These are phyloP conservation scores for Gossypium arboreum DNA, from an alignment of 345 rosid species.

Conservation along the genomic window DNA sequence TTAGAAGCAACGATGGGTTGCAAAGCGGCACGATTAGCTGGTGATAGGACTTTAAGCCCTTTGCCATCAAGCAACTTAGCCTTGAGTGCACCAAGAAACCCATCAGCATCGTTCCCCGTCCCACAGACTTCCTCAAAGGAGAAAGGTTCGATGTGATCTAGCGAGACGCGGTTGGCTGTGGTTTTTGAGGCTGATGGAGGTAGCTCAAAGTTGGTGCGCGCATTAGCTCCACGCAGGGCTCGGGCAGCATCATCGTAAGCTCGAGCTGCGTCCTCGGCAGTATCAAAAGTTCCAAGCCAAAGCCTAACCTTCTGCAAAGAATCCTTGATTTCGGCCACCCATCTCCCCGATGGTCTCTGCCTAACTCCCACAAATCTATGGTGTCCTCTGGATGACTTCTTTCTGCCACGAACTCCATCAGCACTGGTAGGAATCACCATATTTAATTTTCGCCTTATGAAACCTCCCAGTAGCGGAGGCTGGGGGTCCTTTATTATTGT, in stretches of 20 bases:
- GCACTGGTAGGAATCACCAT: neutral
- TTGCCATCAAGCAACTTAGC: conserved; percentile 47
- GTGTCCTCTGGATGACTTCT: conserved; percentile 48
- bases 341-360: conserved; percentile 54
- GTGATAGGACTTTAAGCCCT: conserved; percentile 19
- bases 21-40: neutral
- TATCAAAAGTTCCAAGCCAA: conserved; percentile 60
- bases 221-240: conserved; percentile 47
- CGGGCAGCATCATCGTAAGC: conserved; percentile 55
- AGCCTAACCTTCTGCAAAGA: conserved; percentile 50
- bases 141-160: conserved; percentile 38
- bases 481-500: neutral
- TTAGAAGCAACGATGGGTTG: neutral
- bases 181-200: conserved; percentile 22
- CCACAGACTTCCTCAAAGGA: conserved; percentile 48
- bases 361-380: conserved; percentile 47
- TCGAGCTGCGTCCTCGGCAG: conserved; percentile 52
- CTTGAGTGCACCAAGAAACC: conserved; percentile 50
- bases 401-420: conserved; percentile 23
- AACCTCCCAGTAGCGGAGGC: neutral
- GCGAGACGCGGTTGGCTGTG: neutral
- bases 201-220: conserved; percentile 47
- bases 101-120: conserved; percentile 31
- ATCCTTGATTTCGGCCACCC: conserved; percentile 64
- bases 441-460: neutral